These are phyloP conservation scores for Amphicarpaea edgeworthii DNA, from an alignment of 306 rosid species.

Conservation along the genomic window DNA sequence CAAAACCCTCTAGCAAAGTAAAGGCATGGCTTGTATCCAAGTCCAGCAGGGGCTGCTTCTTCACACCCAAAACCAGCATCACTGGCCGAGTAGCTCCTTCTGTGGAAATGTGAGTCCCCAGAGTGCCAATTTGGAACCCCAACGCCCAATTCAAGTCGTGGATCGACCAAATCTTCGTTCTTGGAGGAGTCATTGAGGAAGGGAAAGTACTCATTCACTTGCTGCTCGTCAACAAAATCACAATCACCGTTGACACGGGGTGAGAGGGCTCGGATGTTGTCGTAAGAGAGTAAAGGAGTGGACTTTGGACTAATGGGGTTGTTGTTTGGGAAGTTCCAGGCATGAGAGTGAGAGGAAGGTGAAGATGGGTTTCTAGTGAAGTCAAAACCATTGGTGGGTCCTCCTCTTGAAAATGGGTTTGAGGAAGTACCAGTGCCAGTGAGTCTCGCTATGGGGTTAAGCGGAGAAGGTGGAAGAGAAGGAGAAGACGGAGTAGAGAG, in stretches of 20 bases:
- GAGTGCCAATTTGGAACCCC: constrained; percentile 73
- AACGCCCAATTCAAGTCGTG: constrained; percentile 57
- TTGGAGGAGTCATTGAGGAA: constrained; percentile 71
- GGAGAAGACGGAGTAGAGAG: constrained; percentile 49
- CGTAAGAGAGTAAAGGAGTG: constrained; percentile 66
- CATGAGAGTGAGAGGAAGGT: constrained; percentile 55
- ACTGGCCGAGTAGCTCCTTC: constrained; percentile 85
- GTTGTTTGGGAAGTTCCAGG: constrained; percentile 68
- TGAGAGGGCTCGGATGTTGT: constrained; percentile 61
- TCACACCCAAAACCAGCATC: constrained; percentile 80
- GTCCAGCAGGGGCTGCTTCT: constrained; percentile 64
- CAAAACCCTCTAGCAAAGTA: constrained; percentile 93
- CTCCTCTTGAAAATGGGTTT: constrained; percentile 69
- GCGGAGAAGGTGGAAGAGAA: constrained; percentile 57
- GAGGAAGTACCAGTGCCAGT: constrained; percentile 24
- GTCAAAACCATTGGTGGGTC: constrained; percentile 63
- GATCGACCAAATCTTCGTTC: constrained; percentile 71
- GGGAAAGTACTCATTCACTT: constrained; percentile 74
- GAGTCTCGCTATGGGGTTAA: constrained; percentile 78
- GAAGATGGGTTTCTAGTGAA: constrained; percentile 63
- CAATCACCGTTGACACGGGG: constrained; percentile 57
- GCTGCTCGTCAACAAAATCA: constrained; percentile 78
- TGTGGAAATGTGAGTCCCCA: constrained; percentile 73
- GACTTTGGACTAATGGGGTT: constrained; percentile 80
- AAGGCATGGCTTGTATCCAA: constrained; percentile 83